A percentile compares a stretch with the other conserved stretches of the same genome.
These are phyloP conservation scores for Skeletonema marinoi DNA, from an alignment of 108 stramenopile genomes.

Conservation along the genomic window DNA sequence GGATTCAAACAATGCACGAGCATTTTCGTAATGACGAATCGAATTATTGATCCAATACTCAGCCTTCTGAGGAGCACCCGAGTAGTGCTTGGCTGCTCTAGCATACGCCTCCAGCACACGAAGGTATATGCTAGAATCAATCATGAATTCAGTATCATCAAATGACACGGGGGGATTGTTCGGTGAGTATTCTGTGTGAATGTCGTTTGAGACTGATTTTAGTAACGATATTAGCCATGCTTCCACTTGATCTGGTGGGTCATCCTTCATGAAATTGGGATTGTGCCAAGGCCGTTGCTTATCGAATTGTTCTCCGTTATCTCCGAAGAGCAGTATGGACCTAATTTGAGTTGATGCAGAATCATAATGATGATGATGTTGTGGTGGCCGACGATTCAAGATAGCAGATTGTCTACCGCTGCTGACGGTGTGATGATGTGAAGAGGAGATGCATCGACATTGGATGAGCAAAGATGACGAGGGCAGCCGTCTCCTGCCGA, in stretches of 20 bases:
- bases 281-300: slow-evolving; percentile 38
- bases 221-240: slow-evolving; percentile 41
- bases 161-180: neutral
- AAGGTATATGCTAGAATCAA: slow-evolving; percentile 63
- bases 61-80: slow-evolving; percentile 60
- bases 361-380: neutral
- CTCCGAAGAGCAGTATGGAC: slow-evolving; percentile 8
- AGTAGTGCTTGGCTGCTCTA: slow-evolving; percentile 11
- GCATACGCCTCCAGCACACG: slow-evolving; percentile 62
- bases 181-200: neutral
- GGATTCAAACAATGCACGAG: slow-evolving; percentile 1
- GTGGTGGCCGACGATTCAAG: neutral
- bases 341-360: neutral
- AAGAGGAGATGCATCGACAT: neutral
- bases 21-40: slow-evolving; percentile 26
- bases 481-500: neutral
- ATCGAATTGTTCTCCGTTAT: neutral
- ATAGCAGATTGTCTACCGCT: neutral
- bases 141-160: neutral
- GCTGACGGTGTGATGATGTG: neutral
- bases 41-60: slow-evolving; percentile 61
- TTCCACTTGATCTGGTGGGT: slow-evolving; percentile 34
- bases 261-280: slow-evolving; percentile 44
- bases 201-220: slow-evolving; percentile 9
- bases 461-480: neutral